Evolutionary conservation across 176 grass and related monocot species (phyloP), one percentile per base, ranked within the genome.

Genomic region (Paspalum vaginatum): DNA sequence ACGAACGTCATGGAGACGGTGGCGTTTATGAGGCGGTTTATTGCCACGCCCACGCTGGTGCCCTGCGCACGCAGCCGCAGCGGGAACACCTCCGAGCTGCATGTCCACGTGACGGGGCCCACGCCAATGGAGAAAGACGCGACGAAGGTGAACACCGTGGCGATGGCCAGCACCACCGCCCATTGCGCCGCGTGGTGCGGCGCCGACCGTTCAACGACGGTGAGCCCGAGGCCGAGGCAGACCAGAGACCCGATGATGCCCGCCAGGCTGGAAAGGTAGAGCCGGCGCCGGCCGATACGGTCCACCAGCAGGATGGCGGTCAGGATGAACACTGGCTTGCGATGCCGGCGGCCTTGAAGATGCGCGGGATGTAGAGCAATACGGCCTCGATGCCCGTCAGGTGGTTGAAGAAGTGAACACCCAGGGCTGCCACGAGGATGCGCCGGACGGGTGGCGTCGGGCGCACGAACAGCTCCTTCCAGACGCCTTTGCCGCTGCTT

Each of bases 71-170:
- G 61, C 27, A 91, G 69, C 52, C 80, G 77, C 20, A 91, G 59
- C 17, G 84, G 88, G 76, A 75, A 91, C 9, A 91, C 86, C 85
- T 91, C 88, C 39, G 84, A 87, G 63, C 79, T 83, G 53, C 83
- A 91, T 0, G 85, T 59, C 83, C 88, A 86, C 0, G 88, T 86
- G 44, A 84, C 57, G 16, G 88, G 88, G 7, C 88, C 88, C 9
- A 91, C 60, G 14, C 88, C 88, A 1, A 82, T 11, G 24, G 88
- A 91, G 76, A 91, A 91, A 27, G 76, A 87, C 5, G 88, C 79
- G 2, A 91, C 59, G 79, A 79, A 87, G 15, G 68, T 57, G 76
- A 83, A 88, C 49, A 88, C 86, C 5, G 74, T 60, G 21, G 68
- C 3, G 17, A 87, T 80, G 50, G 85, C 32, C 46, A 87, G 70